Evolutionary conservation across 2,329 filamentous ascomycete species (phyloP), one percentile per base, ranked within the genome.

Genomic region (Fusarium paranaense): DNA sequence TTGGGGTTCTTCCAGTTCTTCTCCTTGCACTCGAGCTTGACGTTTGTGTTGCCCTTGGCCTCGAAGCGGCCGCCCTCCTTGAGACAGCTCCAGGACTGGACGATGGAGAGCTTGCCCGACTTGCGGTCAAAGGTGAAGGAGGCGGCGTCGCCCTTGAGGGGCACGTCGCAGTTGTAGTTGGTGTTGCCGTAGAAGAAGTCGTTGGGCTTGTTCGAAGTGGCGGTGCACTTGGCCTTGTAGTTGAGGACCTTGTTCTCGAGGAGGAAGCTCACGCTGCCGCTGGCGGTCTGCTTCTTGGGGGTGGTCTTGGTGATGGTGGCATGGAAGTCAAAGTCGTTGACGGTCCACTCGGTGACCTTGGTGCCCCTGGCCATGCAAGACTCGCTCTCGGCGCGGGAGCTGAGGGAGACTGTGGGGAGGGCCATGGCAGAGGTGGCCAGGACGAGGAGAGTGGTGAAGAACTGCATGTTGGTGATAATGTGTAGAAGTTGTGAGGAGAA

Each of bases 121-220:
- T 84, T 80, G 45, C 81, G 78, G 80, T 79, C 82, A 74, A 83
- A 89, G 54, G 81, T 81, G 72, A 89, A 89, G 4, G 83, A 83
- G 54, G 78, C 76, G 35, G 81, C 79, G 62, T 77, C 70, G 20
- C 74, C 73, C 11, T 59, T 38, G 25, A 66, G 77, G 30, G 82
- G 81, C 6, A 79, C 74, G 9, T 79, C 77, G 82, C 88, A 90
- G 20, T 79, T 75, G 81, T 88, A 89, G 45, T 76, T 66, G 50
- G 83, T 56, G 54, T 77, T 84, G 70, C 86, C 87, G 77, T 86
- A 86, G 81, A 88, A 89, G 78, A 87, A 88, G 71, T 86, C 84
- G 32, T 70, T 75, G 20, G 86, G 81, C 78, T 83, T 81, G 67
- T 75, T 80, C 76, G 85, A 87, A 38, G 74, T 56, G 61, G 81